Percentiles rank a stretch among this genome's conserved stretches.
phyloP scores from a whole-genome alignment of 495 filamentous ascomycete genomes.

The Bathelium albidoporum region DNA sequence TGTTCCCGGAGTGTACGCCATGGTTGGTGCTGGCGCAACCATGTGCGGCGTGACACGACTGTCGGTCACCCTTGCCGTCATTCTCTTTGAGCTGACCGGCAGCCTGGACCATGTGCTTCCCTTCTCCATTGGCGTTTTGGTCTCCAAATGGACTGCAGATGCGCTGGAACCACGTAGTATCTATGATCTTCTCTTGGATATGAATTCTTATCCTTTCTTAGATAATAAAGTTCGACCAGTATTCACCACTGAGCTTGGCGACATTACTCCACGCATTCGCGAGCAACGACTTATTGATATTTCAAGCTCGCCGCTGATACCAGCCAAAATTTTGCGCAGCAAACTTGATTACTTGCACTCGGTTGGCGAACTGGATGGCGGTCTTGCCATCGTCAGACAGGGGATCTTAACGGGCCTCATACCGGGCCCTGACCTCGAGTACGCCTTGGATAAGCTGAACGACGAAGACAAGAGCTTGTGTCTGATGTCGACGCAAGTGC shows the following conservation, averaged over 20 bases:
- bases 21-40: conserved; percentile 89
- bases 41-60: conserved; percentile 96
- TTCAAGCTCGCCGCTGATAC: conserved; percentile 61
- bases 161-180: conserved; percentile 91
- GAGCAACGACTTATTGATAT: conserved; percentile 80
- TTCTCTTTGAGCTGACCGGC: conserved; percentile 91
- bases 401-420: conserved; percentile 81
- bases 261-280: conserved; percentile 69
- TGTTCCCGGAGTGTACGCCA: conserved; percentile 87
- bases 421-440: conserved; percentile 89
- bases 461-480: conserved; percentile 64
- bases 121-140: conserved; percentile 83
- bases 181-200: conserved; percentile 88
- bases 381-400: conserved; percentile 73
- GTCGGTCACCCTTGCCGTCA: conserved; percentile 89
- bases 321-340: conserved; percentile 59
- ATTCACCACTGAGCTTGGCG: conserved; percentile 73
- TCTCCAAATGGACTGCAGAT: conserved; percentile 96
- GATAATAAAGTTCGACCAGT: conserved; percentile 87
- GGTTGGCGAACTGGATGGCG: conserved; percentile 85
- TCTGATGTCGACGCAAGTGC: conserved; percentile 61
- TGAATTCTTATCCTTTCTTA: conserved; percentile 94
- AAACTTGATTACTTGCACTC: conserved; percentile 74
- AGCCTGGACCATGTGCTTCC: conserved; percentile 90
- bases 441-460: conserved; percentile 71